Conservation (phyloP, 331 rosid genomes). For the Phaseolus coccineus region DNA sequence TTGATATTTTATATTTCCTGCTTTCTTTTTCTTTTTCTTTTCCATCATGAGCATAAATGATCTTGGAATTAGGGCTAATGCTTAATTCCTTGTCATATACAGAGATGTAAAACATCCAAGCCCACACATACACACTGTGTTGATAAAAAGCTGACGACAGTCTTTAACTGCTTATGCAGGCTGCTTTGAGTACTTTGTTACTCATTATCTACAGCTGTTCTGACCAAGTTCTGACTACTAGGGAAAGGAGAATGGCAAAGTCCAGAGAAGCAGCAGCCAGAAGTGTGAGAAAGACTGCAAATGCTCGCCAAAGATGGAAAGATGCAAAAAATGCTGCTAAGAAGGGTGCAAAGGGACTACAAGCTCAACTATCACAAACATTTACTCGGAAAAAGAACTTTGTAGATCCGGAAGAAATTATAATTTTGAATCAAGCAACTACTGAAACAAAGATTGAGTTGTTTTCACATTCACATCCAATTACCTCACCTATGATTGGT, state of each 20-base stretch:
- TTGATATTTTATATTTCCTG: no score
- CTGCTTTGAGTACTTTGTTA: slow-evolving; percentile 69
- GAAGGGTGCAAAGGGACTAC: slow-evolving; percentile 70
- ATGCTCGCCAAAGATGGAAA: slow-evolving; percentile 76
- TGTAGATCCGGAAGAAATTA: slow-evolving; percentile 46
- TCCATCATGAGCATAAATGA: no score
- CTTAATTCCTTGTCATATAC: no score
- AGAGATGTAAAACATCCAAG: background rate
- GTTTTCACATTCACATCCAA: slow-evolving; percentile 37
- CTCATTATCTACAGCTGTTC: slow-evolving; percentile 80
- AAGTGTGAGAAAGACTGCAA: slow-evolving; percentile 66
- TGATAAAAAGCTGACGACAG: slow-evolving; percentile 41
- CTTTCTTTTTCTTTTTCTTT: no score
- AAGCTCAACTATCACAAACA: slow-evolving; percentile 67
- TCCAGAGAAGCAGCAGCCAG: slow-evolving; percentile 76
- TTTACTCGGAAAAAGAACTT: slow-evolving; percentile 57
- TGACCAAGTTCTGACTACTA: slow-evolving; percentile 73
- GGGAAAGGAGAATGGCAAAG: slow-evolving; percentile 70
- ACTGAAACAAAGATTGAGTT: slow-evolving; percentile 50
- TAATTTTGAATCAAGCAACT: slow-evolving; percentile 52
- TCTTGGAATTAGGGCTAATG: no score
- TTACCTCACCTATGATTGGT: slow-evolving; percentile 35
- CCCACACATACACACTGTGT: background rate
- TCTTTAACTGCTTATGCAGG: slow-evolving; percentile 65
- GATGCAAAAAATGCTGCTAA: slow-evolving; percentile 68